Base-by-base conservation (phyloP, 2,329 filamentous ascomycete species). In the Pochonia chlamydosporia region DNA sequence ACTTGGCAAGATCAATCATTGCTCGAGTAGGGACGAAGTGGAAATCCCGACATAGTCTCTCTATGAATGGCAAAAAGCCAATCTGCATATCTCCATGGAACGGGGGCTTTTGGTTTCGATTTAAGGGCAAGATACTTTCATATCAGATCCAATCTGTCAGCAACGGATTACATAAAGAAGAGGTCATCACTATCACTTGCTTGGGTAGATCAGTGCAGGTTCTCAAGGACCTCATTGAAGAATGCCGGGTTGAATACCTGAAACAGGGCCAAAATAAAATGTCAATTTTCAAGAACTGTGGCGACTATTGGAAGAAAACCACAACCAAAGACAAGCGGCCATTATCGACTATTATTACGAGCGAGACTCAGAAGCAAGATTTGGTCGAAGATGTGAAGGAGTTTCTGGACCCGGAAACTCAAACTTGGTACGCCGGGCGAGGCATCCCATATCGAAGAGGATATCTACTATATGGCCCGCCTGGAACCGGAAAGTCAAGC, bases 391-490 rank as follows among this genome's bases (percentile, higher is more conserved):
- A 48, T 40, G 24, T 48, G 21, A 24, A 25, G 9, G 26, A 33
- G n/a, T 48, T 36, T 31, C 9, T 48, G 1, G 20, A 48, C 24
- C 47, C 41, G n/a, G 21, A 25, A 7, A 35, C 42, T 21, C 14
- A 21, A 31, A n/a, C 11, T 23, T 49, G 28, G 47, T 49, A 46
- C 24, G 28, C 47, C 4, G 5, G 37, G 21, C 36, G n/a, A 16
- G 16, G 61, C 31, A 65, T 66, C 59, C 64, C 62, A 0, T 67
- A 67, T 33, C 56, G 63, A 11, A 48, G 63, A 24, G 82, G 82
- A 0, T 85, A 85, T 55, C 70, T 86, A 0, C 80, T 86, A 46
- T 74, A 84, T 49, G 82, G 82, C 0, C 81, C 81, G 0, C 79
- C 79, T 0, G 79, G 80, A 1, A 82, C 78, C 0, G 79, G 80